Evolutionary conservation across 129 eudicot species (phyloP), one percentile per base, ranked within the genome.

Genomic region (Centella asiatica): DNA sequence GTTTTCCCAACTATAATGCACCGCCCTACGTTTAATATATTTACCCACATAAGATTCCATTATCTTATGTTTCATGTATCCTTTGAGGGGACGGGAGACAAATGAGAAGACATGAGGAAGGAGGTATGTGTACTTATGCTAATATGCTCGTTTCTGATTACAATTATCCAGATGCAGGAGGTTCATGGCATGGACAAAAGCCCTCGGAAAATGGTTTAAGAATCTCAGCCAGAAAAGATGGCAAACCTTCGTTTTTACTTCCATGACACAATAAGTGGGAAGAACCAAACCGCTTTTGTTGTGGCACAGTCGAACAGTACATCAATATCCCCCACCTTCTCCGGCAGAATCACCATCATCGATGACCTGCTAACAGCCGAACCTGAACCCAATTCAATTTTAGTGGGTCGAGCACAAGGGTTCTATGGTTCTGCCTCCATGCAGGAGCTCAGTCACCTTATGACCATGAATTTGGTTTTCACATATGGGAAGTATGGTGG

Each of bases 331-430:
- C 22, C 71, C 4, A 61, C 78, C 12, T 64, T 55, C 34, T 85
- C 81, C 11, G 84, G 87, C 34, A 62, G 59, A 0, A 29, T 79
- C 29, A 26, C 44, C 18, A 58, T 81, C 55, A 52, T 78, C 11
- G 87, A 84, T 37, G 77, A 81, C 72, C 79, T 85, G 2, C 14
- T 85, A 37, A 85, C 76, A 0, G 40, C 56, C 2, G 81, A 73
- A 32, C 88, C 94, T 0, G 72, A 69, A 24, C 36, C 32, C 28
- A 45, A 74, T 39, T 69, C 94, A 14, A 47, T 6, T 22, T 49
- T 56, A 18, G 69, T 81, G 19, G 94, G 88, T 23, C 69, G 78
- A 36, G 84, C 82, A 64, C 85, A 73, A 62, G 93, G 93, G 56
- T 45, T 84, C 39, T 69, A 32, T 46, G 74, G 77, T 2, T 69